A percentile compares a stretch with the other conserved stretches of the same genome.
Evolutionary conservation across 805 yeast genomes (phyloP).

Genomic region (Ogataea wickerhamii): DNA sequence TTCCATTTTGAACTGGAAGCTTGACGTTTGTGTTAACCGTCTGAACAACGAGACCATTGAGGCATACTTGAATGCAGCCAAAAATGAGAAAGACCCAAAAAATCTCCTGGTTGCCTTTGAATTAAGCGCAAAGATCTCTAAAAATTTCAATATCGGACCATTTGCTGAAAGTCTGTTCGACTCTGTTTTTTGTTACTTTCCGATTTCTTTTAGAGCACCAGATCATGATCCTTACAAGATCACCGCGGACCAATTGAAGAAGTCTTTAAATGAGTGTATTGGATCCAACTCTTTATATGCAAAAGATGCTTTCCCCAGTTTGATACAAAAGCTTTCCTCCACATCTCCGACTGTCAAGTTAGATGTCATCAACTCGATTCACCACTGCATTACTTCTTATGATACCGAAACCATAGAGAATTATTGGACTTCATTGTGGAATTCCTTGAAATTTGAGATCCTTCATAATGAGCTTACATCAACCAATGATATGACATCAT

Average conservation of each 20-base stretch:
- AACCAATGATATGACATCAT: slow-evolving; percentile 25
- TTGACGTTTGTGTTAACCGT: slow-evolving; percentile 18
- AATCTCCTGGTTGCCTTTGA: slow-evolving; percentile 71
- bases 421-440: slow-evolving; percentile 78
- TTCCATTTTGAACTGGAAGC: slow-evolving; percentile 31
- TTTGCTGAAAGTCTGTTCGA: slow-evolving; percentile 74
- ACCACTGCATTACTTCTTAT: slow-evolving; percentile 52
- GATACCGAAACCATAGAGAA: slow-evolving; percentile 44
- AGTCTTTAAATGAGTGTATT: slow-evolving; percentile 56
- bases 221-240: slow-evolving; percentile 83
- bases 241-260: slow-evolving; percentile 68
- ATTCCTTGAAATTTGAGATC: slow-evolving; percentile 84
- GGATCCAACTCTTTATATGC: slow-evolving; percentile 62
- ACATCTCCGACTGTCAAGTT: slow-evolving; percentile 68
- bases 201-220: slow-evolving; percentile 92
- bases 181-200: slow-evolving; percentile 89
- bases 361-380: slow-evolving; percentile 67
- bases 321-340: slow-evolving; percentile 76
- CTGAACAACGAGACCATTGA: slow-evolving; percentile 44
- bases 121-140: slow-evolving; percentile 47
- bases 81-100: slow-evolving; percentile 93
- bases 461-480: slow-evolving; percentile 60
- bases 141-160: slow-evolving; percentile 37
- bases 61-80: slow-evolving; percentile 63
- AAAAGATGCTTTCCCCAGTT: slow-evolving; percentile 68